phyloP scores from a whole-genome alignment of 495 filamentous ascomycete species.

The Hypoxylon subgilvum region DNA sequence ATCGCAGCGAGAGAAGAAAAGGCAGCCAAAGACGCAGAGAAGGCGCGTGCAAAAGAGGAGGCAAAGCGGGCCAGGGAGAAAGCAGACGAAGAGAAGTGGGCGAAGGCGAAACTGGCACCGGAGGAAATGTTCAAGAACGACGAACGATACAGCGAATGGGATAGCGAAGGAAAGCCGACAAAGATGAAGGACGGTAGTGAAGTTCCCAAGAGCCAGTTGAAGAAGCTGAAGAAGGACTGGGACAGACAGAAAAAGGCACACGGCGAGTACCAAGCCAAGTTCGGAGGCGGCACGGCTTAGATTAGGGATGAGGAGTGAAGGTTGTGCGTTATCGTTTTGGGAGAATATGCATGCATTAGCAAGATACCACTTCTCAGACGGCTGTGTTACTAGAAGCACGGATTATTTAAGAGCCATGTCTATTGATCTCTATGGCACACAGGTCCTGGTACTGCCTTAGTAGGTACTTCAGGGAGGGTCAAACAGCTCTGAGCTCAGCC shows the following conservation, averaged over 20 bases:
- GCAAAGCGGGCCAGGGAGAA: slow-evolving; percentile 64
- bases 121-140: slow-evolving; percentile 75
- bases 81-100: slow-evolving; percentile 59
- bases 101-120: slow-evolving; percentile 74
- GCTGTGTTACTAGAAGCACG: slow-evolving; percentile 12
- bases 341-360: slow-evolving; percentile 1
- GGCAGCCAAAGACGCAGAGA: slow-evolving; percentile 60
- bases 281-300: slow-evolving; percentile 39
- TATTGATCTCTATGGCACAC: too few relatives aligned
- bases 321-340: background rate
- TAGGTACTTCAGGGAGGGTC: too few relatives aligned
- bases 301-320: background rate
- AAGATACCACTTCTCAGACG: slow-evolving; percentile 17
- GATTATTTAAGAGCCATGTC: too few relatives aligned
- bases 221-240: slow-evolving; percentile 92
- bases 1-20: slow-evolving; percentile 76
- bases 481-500: slow-evolving; percentile 4
- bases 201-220: slow-evolving; percentile 76
- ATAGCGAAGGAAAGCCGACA: slow-evolving; percentile 82
- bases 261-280: slow-evolving; percentile 64
- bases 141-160: slow-evolving; percentile 78
- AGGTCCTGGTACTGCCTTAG: too few relatives aligned
- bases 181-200: slow-evolving; percentile 77
- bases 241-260: slow-evolving; percentile 89
- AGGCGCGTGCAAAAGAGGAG: slow-evolving; percentile 63